Evolutionary conservation across 2,329 filamentous ascomycete genomes (phyloP), one percentile per base, ranked within the genome.

Genomic region (Cryphonectria carpinicola): DNA sequence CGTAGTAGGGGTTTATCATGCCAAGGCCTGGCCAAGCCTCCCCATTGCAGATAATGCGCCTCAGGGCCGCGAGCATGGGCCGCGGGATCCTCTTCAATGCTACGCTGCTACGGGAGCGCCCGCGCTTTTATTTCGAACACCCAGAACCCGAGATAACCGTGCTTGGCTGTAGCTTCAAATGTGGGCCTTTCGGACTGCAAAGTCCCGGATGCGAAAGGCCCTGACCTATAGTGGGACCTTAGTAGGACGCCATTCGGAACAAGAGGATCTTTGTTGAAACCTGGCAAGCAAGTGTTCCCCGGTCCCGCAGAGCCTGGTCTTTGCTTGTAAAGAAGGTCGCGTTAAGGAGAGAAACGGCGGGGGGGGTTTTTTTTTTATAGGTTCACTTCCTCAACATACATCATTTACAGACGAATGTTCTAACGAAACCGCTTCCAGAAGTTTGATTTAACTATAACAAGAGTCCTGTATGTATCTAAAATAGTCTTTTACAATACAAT

Each of bases 21-120:
- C 52, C 52, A 56, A 56, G 52, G 52, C 52, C 52, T 56, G 11
- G 25, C 52, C 52, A 56, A 56, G 52, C 52, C 52, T 28, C 11
- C 13, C 28, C 52, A 10, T n/a, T 25, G 52, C 11, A 56, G 52
- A 56, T 56, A 56, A 56, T 11, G 52, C 52, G n/a, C 52, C 52
- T 56, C n/a, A 56, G 10, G 52, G 52, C 22, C 52, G n/a, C 52
- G 52, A n/a, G 28, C 10, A 17, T 56, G 13, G 52, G n/a, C 52
- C 52, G 52, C 25, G n/a, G 25, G 52, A 56, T n/a, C 52, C 52
- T 56, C 52, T 56, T 17, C 5, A n/a, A 56, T 28, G 52, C 52
- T 13, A 56, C 52, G n/a, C 52, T 28, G 52, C 25, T 17, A 56
- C 52, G 25, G 52, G 52, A 56, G 52, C n/a, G 52, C 52, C 52